Evolutionary conservation across 768 basidiomycete species (phyloP).

Genomic region (Clavaria fumosa): DNA sequence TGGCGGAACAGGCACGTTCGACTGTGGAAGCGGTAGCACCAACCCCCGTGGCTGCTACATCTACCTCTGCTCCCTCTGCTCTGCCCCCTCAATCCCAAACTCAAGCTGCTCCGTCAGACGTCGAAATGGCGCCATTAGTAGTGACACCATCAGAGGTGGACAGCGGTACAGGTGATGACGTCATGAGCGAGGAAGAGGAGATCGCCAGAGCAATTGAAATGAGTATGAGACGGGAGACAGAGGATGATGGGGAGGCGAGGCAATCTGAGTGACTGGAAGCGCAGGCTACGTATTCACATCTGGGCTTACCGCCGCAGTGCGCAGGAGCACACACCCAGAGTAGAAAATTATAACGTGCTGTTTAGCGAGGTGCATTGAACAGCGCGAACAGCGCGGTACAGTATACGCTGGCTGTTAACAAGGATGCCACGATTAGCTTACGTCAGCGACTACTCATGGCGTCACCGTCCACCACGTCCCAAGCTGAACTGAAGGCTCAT

Average conservation of each 20-base stretch:
- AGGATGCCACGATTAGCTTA: neutral
- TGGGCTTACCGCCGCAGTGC: neutral
- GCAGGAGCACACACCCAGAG: neutral
- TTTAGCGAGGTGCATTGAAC: neutral
- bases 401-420: too few species aligned
- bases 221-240: slow-evolving; percentile 66
- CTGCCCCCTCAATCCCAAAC: slow-evolving; percentile 14
- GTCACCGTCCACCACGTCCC: slow-evolving; percentile 66
- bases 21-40: slow-evolving; percentile 20
- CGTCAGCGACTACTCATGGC: slow-evolving; percentile 36
- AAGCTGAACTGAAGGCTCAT: slow-evolving; percentile 62
- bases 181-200: slow-evolving; percentile 72
- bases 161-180: slow-evolving; percentile 31
- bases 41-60: slow-evolving; percentile 16
- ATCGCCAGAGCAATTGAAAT: slow-evolving; percentile 85
- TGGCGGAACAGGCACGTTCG: slow-evolving; percentile 37
- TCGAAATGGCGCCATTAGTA: slow-evolving; percentile 36
- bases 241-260: slow-evolving; percentile 15
- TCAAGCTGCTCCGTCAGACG: slow-evolving; percentile 15
- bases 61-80: slow-evolving; percentile 25
- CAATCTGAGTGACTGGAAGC: neutral
- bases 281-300: neutral
- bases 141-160: slow-evolving; percentile 42
- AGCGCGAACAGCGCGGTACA: too few species aligned
- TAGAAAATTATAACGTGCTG: neutral